These are phyloP conservation scores for Zymoseptoria pseudotritici DNA, from an alignment of 2,329 filamentous ascomycete genomes.

Conservation along the genomic window DNA sequence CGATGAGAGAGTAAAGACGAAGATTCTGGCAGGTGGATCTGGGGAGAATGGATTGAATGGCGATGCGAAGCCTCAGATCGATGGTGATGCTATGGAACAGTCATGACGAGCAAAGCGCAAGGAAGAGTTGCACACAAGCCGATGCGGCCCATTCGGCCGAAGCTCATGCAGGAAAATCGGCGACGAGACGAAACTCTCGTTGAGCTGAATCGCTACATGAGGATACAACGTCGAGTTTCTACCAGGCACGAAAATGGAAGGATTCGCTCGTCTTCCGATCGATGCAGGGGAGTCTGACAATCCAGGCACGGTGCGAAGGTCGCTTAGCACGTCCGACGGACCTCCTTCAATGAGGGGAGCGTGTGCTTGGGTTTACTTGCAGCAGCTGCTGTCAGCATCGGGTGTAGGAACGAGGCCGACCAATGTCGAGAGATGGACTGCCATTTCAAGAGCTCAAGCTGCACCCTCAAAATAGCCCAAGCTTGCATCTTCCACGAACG, in stretches of 20 bases:
- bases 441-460: neutral
- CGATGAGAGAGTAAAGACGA: conserved; percentile 25
- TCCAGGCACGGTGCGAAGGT: neutral
- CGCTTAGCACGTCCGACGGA: neutral
- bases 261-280: neutral
- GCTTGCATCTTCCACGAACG: neutral
- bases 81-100: conserved; percentile 2
- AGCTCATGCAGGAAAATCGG: neutral
- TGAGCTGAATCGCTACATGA: neutral
- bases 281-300: neutral
- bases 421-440: neutral
- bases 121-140: neutral
- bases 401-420: neutral
- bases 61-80: neutral
- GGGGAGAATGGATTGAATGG: conserved; percentile 13
- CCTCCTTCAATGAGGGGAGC: neutral
- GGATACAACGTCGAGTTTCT: neutral
- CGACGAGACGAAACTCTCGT: neutral
- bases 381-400: neutral
- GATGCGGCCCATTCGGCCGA: neutral
- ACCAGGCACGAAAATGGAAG: neutral
- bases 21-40: conserved; percentile 25
- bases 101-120: neutral
- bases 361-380: neutral
- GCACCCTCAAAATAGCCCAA: neutral